A percentile compares a stretch with the other conserved stretches of the same genome.
Conservation (phyloP, 305 asterid genomes). For the Fraxinus velutina region DNA sequence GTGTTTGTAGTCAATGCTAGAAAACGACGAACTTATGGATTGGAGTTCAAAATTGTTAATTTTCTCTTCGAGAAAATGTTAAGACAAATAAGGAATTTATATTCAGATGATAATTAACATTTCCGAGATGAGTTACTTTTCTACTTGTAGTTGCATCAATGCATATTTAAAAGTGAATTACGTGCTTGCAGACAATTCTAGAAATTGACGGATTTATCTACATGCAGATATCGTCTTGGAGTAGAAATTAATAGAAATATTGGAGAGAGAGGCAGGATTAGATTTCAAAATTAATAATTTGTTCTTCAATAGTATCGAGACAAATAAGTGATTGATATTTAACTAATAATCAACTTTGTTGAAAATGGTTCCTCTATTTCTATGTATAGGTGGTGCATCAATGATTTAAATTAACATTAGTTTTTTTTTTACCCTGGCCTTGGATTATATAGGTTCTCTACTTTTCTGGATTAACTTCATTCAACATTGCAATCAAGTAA, state of each 20-base stretch:
- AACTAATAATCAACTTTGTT: conserved; percentile 11
- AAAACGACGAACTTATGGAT: not conserved
- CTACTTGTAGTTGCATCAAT: not conserved
- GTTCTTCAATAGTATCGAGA: not conserved
- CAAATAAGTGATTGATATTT: conserved; percentile 1
- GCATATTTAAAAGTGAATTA: not conserved
- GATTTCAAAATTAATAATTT: not conserved
- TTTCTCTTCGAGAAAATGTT: not conserved
- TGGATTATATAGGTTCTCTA: conserved; percentile 3
- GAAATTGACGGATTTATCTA: not conserved
- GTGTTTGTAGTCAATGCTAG: not conserved
- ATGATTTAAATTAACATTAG: not conserved
- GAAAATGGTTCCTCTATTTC: not conserved
- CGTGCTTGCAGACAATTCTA: not conserved
- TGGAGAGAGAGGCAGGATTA: not conserved
- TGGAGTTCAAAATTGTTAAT: not conserved
- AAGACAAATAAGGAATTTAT: not conserved
- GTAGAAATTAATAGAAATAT: not conserved
- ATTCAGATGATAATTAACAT: not conserved
- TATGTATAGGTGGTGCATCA: not conserved
- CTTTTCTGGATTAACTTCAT: not conserved
- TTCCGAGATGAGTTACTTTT: not conserved
- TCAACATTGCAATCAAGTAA: conserved; percentile 10
- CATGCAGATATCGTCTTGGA: not conserved
- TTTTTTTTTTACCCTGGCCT: not conserved